These are phyloP conservation scores for Noccaea bulbosa DNA, from an alignment of 345 rosid species.

Conservation along the genomic window DNA sequence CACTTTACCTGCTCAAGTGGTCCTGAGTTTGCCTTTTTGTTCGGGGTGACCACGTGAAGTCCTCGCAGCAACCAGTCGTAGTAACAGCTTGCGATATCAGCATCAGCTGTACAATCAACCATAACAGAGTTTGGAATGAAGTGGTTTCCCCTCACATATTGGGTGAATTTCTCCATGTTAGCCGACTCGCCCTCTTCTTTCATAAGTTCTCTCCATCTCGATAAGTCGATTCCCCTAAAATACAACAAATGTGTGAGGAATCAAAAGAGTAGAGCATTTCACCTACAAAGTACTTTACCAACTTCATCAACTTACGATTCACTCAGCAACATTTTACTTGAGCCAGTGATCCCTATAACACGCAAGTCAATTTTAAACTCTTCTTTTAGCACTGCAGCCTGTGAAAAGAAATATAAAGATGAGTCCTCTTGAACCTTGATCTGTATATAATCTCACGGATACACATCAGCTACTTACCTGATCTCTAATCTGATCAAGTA, in stretches of 20 bases:
- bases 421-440: constrained; percentile 2
- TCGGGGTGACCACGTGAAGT: constrained; percentile 89
- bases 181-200: constrained; percentile 70
- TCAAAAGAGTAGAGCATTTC: background rate
- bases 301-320: constrained; percentile 61
- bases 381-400: constrained; percentile 91
- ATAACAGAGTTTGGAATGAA: constrained; percentile 86
- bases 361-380: constrained; percentile 95
- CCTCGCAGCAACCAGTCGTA: constrained; percentile 79
- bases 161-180: constrained; percentile 75
- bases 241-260: constrained; percentile 23
- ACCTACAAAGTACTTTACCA: background rate
- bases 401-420: constrained; percentile 40
- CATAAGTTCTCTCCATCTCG: constrained; percentile 76
- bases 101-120: constrained; percentile 95
- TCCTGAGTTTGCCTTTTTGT: constrained; percentile 94
- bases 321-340: constrained; percentile 79
- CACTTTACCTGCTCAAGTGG: constrained; percentile 82
- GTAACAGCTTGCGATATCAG: constrained; percentile 73
- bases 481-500: constrained; percentile 90
- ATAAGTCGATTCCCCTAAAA: constrained; percentile 74
- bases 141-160: constrained; percentile 80
- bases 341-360: constrained; percentile 88
- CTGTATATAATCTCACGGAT: background rate
- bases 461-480: constrained; percentile 57